Evolutionary conservation across 331 rosid species (phyloP), one percentile per base, ranked within the genome.

Genomic region (Malus hybrid): DNA sequence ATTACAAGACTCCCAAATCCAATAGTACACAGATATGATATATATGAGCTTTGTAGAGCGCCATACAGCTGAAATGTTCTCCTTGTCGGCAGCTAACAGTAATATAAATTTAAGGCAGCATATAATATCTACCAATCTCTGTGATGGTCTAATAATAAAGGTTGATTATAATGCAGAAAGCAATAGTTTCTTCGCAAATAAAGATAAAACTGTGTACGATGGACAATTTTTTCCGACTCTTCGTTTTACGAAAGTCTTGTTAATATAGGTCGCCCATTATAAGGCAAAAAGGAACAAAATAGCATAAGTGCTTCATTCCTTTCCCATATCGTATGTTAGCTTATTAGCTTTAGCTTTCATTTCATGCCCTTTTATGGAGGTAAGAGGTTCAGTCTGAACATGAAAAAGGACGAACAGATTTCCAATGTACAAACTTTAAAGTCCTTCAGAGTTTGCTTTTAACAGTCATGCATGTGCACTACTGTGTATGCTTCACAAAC

Each of bases 311-410:
- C 15, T 29, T 29, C 20, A 52, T 24, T 44, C 22, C 10, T 18
- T 52, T 62, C 24, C 20, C 66, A 24, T 72, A 39, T 72, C 76
- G 13, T 60, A 12, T 60, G 18, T 6, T 60, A 60, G 65, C 65
- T 13, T 22, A 24, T 63, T 14, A 18, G 39, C 34, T 63, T 6
- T 56, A 14, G 34, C 70, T 73, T 48, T 46, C 76, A 57, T n/a
- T 9, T 42, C 28, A 22, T 28, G 20, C 70, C 77, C 29, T 74
- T 46, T 28, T 73, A 14, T 60, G 5, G 68, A 60, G 39, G 57
- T 6, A 72, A 36, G 77, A 73, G 63, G 62, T 60, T 44, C 69
- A 27, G 28, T 73, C 77, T 63, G 32, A 74, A 74, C 61, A 29
- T 22, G 8, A 7, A 68, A 6, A 68, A 39, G 57, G 16, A 9